Evolutionary conservation across 106 monocot genomes (phyloP), one percentile per base, ranked within the genome.

Genomic region (Alisma plantagoaquatica): DNA sequence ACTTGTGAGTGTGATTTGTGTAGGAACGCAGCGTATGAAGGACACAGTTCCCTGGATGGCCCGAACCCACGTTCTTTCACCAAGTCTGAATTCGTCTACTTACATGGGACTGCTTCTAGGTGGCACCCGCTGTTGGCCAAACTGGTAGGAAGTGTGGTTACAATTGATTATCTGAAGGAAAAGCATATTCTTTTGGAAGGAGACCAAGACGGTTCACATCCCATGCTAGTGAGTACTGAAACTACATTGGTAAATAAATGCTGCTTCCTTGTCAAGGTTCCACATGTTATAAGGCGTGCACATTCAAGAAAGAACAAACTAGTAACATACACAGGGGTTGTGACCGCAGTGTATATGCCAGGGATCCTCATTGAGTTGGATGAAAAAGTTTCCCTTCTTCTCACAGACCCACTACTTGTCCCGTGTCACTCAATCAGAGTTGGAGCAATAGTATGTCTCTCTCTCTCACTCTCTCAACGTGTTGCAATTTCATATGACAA

Each of bases 381-480:
- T 66, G 41, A 66, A 19, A 81, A 75, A 16, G 84, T 81, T 16
- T 88, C 81, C 78, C 63, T 96, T 51, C 58, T 89, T 51, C 46
- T 71, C 17, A 56, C 75, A 53, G 73, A 81, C 64, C 41, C 58
- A 1, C 27, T 55, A 32, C 51, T 81, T 66, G 46, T 63, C 29
- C 68, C 66, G 9, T 76, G 61, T 14, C 80, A 81, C 60, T 78
- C 78, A 44, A 31, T 96, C 44, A 69, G 96, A 78, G 68, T 82
- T 78, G 96, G 96, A 53, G 84, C 96, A 56, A 32, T 89, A 49
- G 96, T 96, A 78, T 58, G 87, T n/a, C n/a, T 75, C 61, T 30
- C 38, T 20, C 32, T 53, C 23, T 1, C n/a, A 11, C 42, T 10
- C 49, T 61, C 24, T 27, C 3, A 46, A 17, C 46, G 5, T 38